Base-by-base conservation (phyloP, 768 basidiomycete genomes). In the Cubamyces sp. region DNA sequence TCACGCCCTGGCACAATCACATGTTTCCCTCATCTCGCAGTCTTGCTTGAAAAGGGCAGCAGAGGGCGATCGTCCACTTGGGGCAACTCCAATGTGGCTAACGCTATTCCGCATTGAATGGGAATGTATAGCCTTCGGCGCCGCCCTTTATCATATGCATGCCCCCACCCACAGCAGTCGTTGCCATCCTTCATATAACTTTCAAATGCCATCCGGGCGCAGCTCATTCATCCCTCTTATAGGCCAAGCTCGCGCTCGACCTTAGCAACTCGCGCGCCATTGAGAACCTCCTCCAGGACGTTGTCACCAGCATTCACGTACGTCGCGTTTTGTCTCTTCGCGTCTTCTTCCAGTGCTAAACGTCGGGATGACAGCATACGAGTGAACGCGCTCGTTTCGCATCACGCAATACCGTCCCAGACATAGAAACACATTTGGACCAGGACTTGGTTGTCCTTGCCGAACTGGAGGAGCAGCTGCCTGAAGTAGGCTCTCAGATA, bases 231-330 rank as follows among this genome's bases (percentile, higher is more conserved):
- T 23, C 40, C 19, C 15, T 47, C 34, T 51, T 21, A 1, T 68
- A 91, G 90, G 79, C 80, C 54, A 84, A 82, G 70, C 81, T 92
- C 23, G 81, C 86, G 42, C 86, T 90, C 66, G 83, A 86, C 69
- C 76, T 92, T 57, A 86, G 86, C 68, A 91, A 91, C 69, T 91
- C 90, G 57, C 79, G 87, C 56, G 86, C 87, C 18, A 86, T 92
- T 63, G 88, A 92, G 65, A 82, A 82, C 62, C 81, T 85, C 25
- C 78, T 92, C 37, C 84, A 85, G 64, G 88, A 89, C 54, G 83
- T 87, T 4, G 82, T 84, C 56, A 78, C 75, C 64, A 81, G 80
- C 50, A 77, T 92, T 34, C 83, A 87, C 69, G 91, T 87, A 37
- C 59, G 80, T 73, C 5, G 48, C n/a, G 18, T 51, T 15, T n/a